Evolutionary conservation across 192 early-diverging fungal species (phyloP), one percentile per base, ranked within the genome.

Genomic region (Coemansia sp.): DNA sequence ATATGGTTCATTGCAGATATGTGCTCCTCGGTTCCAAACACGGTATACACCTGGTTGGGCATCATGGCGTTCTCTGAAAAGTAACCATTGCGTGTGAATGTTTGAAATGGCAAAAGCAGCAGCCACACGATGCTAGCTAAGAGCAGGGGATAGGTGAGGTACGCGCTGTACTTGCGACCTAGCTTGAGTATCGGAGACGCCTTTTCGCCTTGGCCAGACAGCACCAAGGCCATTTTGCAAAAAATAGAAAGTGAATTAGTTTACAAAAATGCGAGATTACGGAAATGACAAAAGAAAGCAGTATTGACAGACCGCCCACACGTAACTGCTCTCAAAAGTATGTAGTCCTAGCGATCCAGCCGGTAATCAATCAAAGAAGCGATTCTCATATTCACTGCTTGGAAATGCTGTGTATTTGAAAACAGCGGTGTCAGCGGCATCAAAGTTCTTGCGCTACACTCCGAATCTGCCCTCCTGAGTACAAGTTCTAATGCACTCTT

Each of bases 61-160:
- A 92, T 74, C 66, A 93, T 84, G 6, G 92, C 92, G 64, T 92
- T 93, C 71, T 93, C 92, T 0, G 91, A 92, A 33, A 91, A 79
- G 72, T 93, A 93, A 0, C 88, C 89, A 32, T 67, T 39, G 60
- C 89, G 88, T 55, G 85, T 89, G 62, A 90, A 88, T 17, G 63
- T 71, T 53, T 86, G 81, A 42, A 85, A 79, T 10, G 92, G 91
- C 19, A 93, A 71, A 33, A 85, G 70, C 23, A 92, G 74, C 9
- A 92, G 72, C 91, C 91, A 92, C 43, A 76, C 52, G n/a, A 89
- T 70, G 2, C 86, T 89, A 19, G 86, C 84, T 26, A 86, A 49
- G 17, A 87, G 87, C 21, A 93, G 79, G 3, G 87, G 65, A 39
- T 85, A 80, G 74, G 89, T 87, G 50, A 76, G 66, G 47, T 74